Conservation (phyloP, 305 asterid genomes). For the Fraxinus dipetala region DNA sequence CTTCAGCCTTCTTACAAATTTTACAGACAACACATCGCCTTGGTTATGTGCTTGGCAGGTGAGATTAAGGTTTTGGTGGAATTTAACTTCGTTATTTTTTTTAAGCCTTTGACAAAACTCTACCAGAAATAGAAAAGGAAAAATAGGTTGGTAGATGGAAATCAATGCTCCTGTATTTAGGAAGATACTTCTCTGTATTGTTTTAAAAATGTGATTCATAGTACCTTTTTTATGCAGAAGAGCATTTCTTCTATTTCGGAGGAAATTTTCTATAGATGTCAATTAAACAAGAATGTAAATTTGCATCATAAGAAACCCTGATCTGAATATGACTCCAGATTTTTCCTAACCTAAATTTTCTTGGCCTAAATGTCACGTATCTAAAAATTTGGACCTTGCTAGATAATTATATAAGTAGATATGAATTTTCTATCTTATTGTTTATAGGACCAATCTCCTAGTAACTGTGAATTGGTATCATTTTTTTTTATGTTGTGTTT, state of each 20-base stretch:
- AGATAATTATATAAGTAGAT: not conserved
- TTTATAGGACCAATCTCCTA: not conserved
- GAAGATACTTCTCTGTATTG: not conserved
- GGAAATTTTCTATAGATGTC: not conserved
- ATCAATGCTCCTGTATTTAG: not conserved
- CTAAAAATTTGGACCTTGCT: not conserved
- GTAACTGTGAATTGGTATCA: not conserved
- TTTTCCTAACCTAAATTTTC: not conserved
- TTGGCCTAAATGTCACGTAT: not conserved
- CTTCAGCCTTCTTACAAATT: conserved; percentile 85
- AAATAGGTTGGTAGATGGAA: not conserved
- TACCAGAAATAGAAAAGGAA: not conserved
- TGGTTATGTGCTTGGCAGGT: conserved; percentile 87
- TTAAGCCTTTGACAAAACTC: not conserved
- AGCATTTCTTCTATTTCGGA: not conserved
- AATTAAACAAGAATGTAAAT: not conserved
- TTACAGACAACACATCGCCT: conserved; percentile 81
- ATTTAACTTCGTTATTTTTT: not conserved
- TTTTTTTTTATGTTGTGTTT: not conserved
- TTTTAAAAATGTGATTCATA: not conserved
- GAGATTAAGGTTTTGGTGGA: conserved; percentile 13
- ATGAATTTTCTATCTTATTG: not conserved
- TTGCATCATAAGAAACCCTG: not conserved
- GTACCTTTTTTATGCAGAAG: not conserved
- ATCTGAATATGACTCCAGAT: not conserved